Percentiles rank a stretch among this genome's conserved stretches.
These are phyloP conservation scores for Kwoniella pini DNA, from an alignment of 768 basidiomycete species.

Conservation along the genomic window DNA sequence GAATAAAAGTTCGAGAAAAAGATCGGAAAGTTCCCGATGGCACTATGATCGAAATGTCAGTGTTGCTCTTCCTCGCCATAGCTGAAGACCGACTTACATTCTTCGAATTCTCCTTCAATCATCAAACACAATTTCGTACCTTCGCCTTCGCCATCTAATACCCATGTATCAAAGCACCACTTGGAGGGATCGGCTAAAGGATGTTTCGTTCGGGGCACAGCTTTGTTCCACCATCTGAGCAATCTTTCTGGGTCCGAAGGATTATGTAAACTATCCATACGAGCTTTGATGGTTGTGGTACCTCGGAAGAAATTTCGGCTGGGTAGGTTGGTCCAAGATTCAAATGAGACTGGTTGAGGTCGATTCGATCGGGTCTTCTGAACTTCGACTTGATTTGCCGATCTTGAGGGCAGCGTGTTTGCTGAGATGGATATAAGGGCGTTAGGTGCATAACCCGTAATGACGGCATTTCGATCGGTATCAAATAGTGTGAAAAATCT, in stretches of 20 bases:
- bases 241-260: slow-evolving; percentile 64
- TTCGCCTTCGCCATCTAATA: slow-evolving; percentile 57
- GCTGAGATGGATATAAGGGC: slow-evolving; percentile 91
- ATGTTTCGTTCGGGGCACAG: slow-evolving; percentile 77
- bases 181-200: slow-evolving; percentile 76
- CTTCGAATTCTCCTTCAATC: slow-evolving; percentile 86
- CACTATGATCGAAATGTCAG: slow-evolving; percentile 56
- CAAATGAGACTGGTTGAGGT: slow-evolving; percentile 33
- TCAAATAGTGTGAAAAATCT: slow-evolving; percentile 89
- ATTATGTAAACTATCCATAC: slow-evolving; percentile 64
- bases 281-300: slow-evolving; percentile 33
- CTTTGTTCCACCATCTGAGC: slow-evolving; percentile 61
- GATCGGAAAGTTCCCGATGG: slow-evolving; percentile 78
- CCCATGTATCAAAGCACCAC: slow-evolving; percentile 83
- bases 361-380: slow-evolving; percentile 60
- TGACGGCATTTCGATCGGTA: slow-evolving; percentile 66
- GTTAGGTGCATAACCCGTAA: slow-evolving; percentile 73
- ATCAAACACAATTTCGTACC: slow-evolving; percentile 64
- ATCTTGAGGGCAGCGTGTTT: slow-evolving; percentile 77
- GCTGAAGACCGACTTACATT: slow-evolving; percentile 68
- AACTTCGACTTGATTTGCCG: slow-evolving; percentile 50
- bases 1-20: slow-evolving; percentile 88
- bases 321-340: slow-evolving; percentile 33
- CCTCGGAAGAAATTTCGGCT: slow-evolving; percentile 56
- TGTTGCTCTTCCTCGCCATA: no score